Evolutionary conservation across 306 rosid species (phyloP).

Genomic region (Argentina anserina): DNA sequence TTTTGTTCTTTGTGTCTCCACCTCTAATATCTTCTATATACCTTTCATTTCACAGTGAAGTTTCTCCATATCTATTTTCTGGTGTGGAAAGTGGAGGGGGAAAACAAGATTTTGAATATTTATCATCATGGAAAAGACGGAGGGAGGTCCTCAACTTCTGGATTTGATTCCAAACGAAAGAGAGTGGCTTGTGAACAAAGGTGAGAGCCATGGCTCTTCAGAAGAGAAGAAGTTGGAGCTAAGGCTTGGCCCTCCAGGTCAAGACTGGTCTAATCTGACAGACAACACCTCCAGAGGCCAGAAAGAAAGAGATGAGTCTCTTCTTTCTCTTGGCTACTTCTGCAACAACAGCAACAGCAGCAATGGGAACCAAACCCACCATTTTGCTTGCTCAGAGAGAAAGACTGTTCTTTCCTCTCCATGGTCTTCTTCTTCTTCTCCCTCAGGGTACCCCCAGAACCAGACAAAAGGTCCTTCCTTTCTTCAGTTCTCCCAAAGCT

Average conservation of each 20-base stretch:
- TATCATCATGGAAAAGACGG: conserved; percentile 10
- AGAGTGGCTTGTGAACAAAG: conserved; percentile 47
- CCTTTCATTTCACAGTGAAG: conserved; percentile 19
- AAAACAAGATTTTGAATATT: conserved; percentile 6
- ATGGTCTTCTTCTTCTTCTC: conserved; percentile 37
- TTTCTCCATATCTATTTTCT: conserved; percentile 3
- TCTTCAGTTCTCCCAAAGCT: conserved; percentile 38
- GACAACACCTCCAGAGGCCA: conserved; percentile 19
- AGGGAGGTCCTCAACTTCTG: conserved; percentile 54
- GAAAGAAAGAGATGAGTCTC: conserved; percentile 43
- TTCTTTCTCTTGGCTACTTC: conserved; percentile 50
- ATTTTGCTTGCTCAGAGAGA: conserved; percentile 25
- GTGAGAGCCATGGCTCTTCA: conserved; percentile 32
- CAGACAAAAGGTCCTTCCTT: conserved; percentile 40
- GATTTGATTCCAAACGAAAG: conserved; percentile 62
- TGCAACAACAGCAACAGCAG: conserved; percentile 9
- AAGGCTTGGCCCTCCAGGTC: conserved; percentile 89
- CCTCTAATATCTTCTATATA: background rate
- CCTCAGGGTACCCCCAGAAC: conserved; percentile 24
- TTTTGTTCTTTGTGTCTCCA: background rate
- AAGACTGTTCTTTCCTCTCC: conserved; percentile 30
- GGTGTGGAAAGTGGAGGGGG: background rate
- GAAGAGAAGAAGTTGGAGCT: conserved; percentile 78
- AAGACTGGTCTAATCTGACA: conserved; percentile 46
- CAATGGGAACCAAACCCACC: conserved; percentile 33